phyloP scores from a whole-genome alignment of 306 rosid species.

The Quercus ilex region DNA sequence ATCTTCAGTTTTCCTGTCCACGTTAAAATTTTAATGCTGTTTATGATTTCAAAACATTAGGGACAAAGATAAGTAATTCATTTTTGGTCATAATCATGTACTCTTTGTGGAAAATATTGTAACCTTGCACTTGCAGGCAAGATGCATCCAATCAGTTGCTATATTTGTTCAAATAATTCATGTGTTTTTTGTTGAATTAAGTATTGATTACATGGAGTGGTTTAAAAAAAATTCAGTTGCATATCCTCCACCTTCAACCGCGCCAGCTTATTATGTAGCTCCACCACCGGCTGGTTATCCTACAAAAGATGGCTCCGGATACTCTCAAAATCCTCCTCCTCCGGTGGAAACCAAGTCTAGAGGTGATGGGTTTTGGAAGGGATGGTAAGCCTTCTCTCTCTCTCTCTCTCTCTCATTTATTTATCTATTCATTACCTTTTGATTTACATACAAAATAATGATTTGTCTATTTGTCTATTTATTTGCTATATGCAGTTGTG shows the following conservation, averaged over 20 bases:
- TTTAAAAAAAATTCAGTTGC: not conserved
- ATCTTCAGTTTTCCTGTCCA: too few species aligned
- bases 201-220: not conserved
- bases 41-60: too few species aligned
- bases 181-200: not conserved
- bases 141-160: too few species aligned
- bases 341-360: constrained; percentile 49
- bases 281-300: constrained; percentile 71
- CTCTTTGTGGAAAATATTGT: too few species aligned
- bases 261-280: constrained; percentile 28
- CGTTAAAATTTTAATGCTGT: too few species aligned
- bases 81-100: too few species aligned
- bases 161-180: too few species aligned
- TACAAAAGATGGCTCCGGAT: constrained; percentile 1
- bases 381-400: constrained; percentile 45
- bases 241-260: constrained; percentile 38
- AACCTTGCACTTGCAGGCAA: too few species aligned
- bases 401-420: not conserved
- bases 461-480: not conserved
- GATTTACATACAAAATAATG: not conserved
- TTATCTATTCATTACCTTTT: not conserved
- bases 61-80: too few species aligned
- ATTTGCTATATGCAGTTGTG: constrained; percentile 43
- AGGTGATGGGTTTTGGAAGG: constrained; percentile 91
- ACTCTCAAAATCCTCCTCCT: constrained; percentile 21